Evolutionary conservation across 2,329 filamentous ascomycete species (phyloP).

Genomic region (Hymenotorrendiella dingleyae): DNA sequence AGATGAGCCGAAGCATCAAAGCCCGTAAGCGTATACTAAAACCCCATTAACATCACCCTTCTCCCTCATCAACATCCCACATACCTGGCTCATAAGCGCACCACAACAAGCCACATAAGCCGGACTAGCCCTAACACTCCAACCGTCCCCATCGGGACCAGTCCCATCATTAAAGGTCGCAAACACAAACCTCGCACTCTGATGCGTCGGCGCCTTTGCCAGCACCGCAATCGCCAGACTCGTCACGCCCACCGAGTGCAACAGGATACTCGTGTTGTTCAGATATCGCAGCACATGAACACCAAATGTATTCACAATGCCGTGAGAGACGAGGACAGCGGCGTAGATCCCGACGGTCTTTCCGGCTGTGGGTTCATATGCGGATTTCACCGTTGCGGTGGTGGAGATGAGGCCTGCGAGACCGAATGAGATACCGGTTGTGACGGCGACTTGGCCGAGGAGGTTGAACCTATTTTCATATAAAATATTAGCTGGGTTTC

Average conservation of each 20-base stretch:
- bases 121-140: constrained; percentile 45
- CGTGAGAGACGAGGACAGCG: constrained; percentile 48
- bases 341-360: constrained; percentile 55
- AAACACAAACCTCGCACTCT: constrained; percentile 51
- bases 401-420: constrained; percentile 40
- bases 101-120: constrained; percentile 51
- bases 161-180: constrained; percentile 48
- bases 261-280: constrained; percentile 49
- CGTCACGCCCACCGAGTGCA: constrained; percentile 48
- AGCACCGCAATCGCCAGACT: constrained; percentile 49
- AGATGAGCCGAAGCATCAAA: constrained; percentile 53
- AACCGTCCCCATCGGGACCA: constrained; percentile 37
- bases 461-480: constrained; percentile 38
- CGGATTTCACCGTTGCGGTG: constrained; percentile 38
- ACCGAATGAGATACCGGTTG: constrained; percentile 42
- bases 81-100: constrained; percentile 47
- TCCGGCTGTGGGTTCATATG: constrained; percentile 38
- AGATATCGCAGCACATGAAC: constrained; percentile 49
- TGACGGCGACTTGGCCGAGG: constrained; percentile 43
- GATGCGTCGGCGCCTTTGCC: constrained; percentile 50
- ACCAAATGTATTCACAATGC: constrained; percentile 51
- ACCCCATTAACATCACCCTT: no score
- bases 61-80: no score
- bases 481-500: background rate
- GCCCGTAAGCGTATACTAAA: constrained; percentile 47